phyloP scores from a whole-genome alignment of 768 basidiomycete genomes.

The Gloeostereum incarnatum region DNA sequence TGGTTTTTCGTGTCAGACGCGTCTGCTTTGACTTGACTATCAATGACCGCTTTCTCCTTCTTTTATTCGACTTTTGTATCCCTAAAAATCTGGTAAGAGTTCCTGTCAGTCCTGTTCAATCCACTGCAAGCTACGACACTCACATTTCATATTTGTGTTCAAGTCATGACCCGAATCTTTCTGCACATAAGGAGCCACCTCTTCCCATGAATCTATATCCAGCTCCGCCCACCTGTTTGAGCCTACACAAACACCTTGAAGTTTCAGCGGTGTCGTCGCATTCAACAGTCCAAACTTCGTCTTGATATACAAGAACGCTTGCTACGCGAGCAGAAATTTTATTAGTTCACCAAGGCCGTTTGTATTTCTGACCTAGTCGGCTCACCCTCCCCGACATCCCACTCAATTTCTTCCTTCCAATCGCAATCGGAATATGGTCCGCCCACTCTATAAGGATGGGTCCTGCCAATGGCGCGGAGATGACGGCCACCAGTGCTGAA shows the following conservation, averaged over 20 bases:
- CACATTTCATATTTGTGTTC: background rate
- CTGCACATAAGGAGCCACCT: constrained; percentile 19
- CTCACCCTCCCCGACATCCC: constrained; percentile 23
- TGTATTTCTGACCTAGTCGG: background rate
- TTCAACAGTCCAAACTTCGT: constrained; percentile 26
- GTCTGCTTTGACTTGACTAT: background rate
- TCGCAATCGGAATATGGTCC: constrained; percentile 21
- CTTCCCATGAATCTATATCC: constrained; percentile 29
- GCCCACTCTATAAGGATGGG: constrained; percentile 24
- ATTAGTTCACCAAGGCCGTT: background rate
- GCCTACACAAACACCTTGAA: constrained; percentile 18
- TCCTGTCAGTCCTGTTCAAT: background rate
- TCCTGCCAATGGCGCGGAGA: constrained; percentile 11
- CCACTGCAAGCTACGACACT: background rate
- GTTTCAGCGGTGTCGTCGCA: constrained; percentile 16
- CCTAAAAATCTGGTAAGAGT: background rate
- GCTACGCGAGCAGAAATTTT: constrained; percentile 11
- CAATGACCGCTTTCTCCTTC: background rate
- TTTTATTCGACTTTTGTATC: background rate
- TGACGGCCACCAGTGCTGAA: constrained; percentile 5
- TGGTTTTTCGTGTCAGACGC: background rate
- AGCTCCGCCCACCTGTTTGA: constrained; percentile 16
- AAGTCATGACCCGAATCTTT: constrained; percentile 12
- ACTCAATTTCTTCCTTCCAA: constrained; percentile 21
- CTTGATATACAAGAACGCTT: constrained; percentile 24